phyloP scores from a whole-genome alignment of 2,329 filamentous ascomycete genomes.

The Pezizomycotina sp. region DNA sequence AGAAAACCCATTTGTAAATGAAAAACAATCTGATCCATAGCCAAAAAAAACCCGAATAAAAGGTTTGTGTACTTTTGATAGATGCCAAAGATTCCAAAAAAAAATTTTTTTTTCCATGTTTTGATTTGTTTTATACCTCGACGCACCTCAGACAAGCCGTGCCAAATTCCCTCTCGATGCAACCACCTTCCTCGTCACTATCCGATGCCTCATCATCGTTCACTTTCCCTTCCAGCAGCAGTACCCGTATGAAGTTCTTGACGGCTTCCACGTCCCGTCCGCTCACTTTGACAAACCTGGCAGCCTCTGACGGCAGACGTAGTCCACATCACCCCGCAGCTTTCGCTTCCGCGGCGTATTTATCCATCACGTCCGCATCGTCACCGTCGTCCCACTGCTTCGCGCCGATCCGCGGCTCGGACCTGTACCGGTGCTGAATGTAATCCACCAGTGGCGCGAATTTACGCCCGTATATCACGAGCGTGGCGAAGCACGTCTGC shows the following conservation, averaged over 20 bases:
- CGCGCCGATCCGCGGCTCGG: constrained; percentile 60
- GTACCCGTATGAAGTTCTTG: constrained; percentile 58
- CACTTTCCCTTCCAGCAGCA: constrained; percentile 36
- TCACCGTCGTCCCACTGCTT: constrained; percentile 31
- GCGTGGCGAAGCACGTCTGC: constrained; percentile 63
- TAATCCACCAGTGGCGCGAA: constrained; percentile 52
- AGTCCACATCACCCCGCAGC: constrained; percentile 55
- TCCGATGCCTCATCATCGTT: constrained; percentile 6
- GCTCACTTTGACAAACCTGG: constrained; percentile 79
- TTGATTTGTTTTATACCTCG: too few relatives aligned
- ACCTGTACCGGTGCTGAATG: constrained; percentile 62
- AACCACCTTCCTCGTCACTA: constrained; percentile 46
- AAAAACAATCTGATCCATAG: too few relatives aligned
- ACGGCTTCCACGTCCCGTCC: constrained; percentile 66
- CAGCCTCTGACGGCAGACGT: constrained; percentile 66
- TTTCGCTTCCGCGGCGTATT: constrained; percentile 46
- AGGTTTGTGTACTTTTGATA: too few relatives aligned
- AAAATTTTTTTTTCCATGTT: too few relatives aligned
- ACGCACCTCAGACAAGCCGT: constrained; percentile 66
- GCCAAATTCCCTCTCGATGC: constrained; percentile 54
- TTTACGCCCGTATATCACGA: constrained; percentile 61
- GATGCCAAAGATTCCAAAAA: too few relatives aligned
- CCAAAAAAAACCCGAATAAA: too few relatives aligned
- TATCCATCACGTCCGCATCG: constrained; percentile 32
- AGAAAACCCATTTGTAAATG: too few relatives aligned